Evolutionary conservation across 805 yeast species (phyloP), one percentile per base, ranked within the genome.

Genomic region (Metschnikowia drakensbergensis): DNA sequence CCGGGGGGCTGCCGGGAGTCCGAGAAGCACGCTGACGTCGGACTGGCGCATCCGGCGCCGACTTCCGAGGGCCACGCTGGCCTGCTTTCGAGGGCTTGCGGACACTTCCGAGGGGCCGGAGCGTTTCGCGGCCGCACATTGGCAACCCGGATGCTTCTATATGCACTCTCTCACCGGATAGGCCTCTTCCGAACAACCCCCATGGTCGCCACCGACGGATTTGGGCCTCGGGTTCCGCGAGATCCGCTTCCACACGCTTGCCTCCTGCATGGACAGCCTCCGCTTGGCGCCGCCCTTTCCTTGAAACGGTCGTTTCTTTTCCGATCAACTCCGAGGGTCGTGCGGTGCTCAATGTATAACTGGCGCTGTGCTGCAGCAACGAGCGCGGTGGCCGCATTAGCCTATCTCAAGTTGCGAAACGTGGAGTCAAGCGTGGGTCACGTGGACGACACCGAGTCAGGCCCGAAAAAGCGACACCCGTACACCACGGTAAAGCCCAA

Each of bases 31-130:
- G 17, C 17, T 17, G 17, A 17, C 17, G 17, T 17, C 17, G 17
- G 17, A 17, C 17, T 17, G 17, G 30, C 6, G 30, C 8, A 8
- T 28, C 8, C 8, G 30, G 17, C n/a, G 35, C 35, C 35, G 1
- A n/a, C 6, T n/a, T 29, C 42, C 42, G 34, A 29, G 34, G 40
- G 40, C 11, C 17, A 17, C 17, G 17, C 17, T 17, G 17, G 17
- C 17, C 17, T 17, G 17, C 17, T 17, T 37, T 10, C 31, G 31
- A 8, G 35, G 35, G 43, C 34, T 23, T 5, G 4, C 10, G 5
- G 38, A 31, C 28, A 27, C 3, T 27, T 28, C 48, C 48, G 48
- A 35, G 48, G 48, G 48, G 30, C 27, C 30, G 28, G 25, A n/a
- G 29, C 25, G 13, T 26, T 31, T 26, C 22, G 30, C 31, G 22